Evolutionary conservation across 345 rosid species (phyloP).

Genomic region (Aegle marmelos): DNA sequence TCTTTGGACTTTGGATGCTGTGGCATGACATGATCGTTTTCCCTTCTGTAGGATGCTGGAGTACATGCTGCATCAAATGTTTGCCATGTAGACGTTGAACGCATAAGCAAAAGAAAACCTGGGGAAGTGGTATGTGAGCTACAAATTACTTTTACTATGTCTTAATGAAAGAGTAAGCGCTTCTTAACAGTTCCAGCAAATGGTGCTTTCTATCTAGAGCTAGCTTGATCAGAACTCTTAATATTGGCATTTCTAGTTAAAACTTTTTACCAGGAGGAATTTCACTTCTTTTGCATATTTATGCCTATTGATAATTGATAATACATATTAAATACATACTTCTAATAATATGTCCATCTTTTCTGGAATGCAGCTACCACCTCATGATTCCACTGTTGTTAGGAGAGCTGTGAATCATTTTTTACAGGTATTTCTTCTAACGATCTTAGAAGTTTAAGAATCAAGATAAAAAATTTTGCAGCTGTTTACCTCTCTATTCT

Average conservation of each 20-base stretch:
- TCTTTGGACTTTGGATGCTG: neutral
- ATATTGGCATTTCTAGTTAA: neutral
- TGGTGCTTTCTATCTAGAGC: neutral
- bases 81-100: conserved; percentile 92
- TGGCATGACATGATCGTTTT: neutral
- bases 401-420: conserved; percentile 92
- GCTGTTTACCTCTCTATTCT: neutral
- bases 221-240: neutral
- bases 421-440: conserved; percentile 57
- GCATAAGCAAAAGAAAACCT: conserved; percentile 87
- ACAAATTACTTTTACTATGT: neutral
- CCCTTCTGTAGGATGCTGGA: conserved; percentile 77
- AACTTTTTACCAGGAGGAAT: neutral
- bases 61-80: conserved; percentile 94
- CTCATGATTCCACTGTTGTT: conserved; percentile 87
- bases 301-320: neutral
- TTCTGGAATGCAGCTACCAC: conserved; percentile 64
- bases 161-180: neutral
- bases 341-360: neutral
- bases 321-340: neutral
- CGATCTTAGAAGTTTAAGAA: conserved; percentile 2
- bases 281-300: neutral
- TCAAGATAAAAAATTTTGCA: neutral
- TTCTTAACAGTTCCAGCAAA: neutral
- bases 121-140: conserved; percentile 68